A percentile compares a stretch with the other conserved stretches of the same genome.
phyloP scores from a whole-genome alignment of 768 basidiomycete genomes.

The Phylloporus rhodoxanthus region DNA sequence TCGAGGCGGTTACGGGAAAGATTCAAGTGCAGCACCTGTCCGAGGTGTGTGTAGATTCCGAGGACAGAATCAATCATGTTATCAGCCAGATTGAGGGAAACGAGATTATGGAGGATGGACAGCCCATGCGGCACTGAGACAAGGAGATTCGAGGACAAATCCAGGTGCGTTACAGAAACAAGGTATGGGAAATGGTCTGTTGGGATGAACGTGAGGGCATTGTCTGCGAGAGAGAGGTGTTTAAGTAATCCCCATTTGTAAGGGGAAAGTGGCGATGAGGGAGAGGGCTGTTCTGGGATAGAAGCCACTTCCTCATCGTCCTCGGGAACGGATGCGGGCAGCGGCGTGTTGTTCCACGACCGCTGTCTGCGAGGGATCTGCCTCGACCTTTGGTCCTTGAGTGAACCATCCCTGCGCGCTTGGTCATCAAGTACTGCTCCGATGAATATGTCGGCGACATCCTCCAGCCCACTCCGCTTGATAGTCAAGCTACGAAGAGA shows the following conservation, averaged over 20 bases:
- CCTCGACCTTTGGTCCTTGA: constrained; percentile 42
- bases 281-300: constrained; percentile 20
- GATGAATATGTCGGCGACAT: constrained; percentile 71
- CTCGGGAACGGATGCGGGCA: constrained; percentile 57
- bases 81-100: constrained; percentile 90
- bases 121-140: constrained; percentile 81
- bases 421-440: constrained; percentile 73
- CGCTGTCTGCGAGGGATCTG: constrained; percentile 40
- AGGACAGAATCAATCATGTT: constrained; percentile 97
- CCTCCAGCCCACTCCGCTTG: constrained; percentile 74
- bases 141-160: constrained; percentile 87
- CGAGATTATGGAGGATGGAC: constrained; percentile 66
- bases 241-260: constrained; percentile 73
- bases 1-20: constrained; percentile 84
- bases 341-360: constrained; percentile 44
- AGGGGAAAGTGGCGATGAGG: constrained; percentile 41
- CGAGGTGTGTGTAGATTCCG: constrained; percentile 77
- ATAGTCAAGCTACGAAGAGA: constrained; percentile 70
- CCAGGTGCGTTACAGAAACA: constrained; percentile 72
- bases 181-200: constrained; percentile 58
- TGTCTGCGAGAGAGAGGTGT: constrained; percentile 73
- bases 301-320: constrained; percentile 30
- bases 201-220: constrained; percentile 77
- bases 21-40: constrained; percentile 72
- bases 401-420: constrained; percentile 53